phyloP scores from a whole-genome alignment of 2,329 filamentous ascomycete genomes.

The Diaporthe citri region DNA sequence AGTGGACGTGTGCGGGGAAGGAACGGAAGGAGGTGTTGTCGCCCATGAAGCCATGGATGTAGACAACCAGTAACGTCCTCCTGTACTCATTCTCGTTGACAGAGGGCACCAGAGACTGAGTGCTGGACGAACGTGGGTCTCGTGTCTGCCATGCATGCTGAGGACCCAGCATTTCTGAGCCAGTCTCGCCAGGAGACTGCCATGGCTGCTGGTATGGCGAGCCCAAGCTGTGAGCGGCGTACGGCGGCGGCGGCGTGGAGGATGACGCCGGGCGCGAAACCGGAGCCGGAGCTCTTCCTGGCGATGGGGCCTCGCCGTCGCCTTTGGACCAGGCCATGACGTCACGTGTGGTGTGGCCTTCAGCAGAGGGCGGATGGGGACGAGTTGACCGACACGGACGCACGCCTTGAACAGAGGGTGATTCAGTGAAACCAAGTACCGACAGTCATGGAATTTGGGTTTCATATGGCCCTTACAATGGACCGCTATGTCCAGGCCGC shows the following conservation, averaged over 20 bases:
- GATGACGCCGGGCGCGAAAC: constrained; percentile 10
- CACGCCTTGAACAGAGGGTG: background rate
- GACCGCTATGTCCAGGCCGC: background rate
- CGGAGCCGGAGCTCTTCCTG: constrained; percentile 12
- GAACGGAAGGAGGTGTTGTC: constrained; percentile 80
- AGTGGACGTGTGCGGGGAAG: constrained; percentile 90
- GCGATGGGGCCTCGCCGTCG: constrained; percentile 8
- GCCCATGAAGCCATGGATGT: constrained; percentile 46
- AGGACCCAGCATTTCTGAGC: constrained; percentile 19
- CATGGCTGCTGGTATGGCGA: constrained; percentile 33
- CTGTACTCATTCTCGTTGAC: constrained; percentile 51
- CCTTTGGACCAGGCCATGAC: constrained; percentile 35
- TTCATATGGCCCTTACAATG: background rate
- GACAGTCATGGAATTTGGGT: constrained; percentile 6
- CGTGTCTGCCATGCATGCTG: constrained; percentile 39
- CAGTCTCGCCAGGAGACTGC: constrained; percentile 16
- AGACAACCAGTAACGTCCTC: constrained; percentile 76
- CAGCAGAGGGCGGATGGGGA: background rate
- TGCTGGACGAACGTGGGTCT: constrained; percentile 64
- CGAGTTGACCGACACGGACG: background rate
- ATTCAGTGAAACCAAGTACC: background rate
- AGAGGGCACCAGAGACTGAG: constrained; percentile 58
- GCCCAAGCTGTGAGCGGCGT: background rate
- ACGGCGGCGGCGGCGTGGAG: constrained; percentile 36
- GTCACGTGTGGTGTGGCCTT: constrained; percentile 25